Percentiles rank a stretch among this genome's conserved stretches.
Conservation (phyloP, 352 stramenopile genomes). For the Chrysophaeum taylorii region DNA sequence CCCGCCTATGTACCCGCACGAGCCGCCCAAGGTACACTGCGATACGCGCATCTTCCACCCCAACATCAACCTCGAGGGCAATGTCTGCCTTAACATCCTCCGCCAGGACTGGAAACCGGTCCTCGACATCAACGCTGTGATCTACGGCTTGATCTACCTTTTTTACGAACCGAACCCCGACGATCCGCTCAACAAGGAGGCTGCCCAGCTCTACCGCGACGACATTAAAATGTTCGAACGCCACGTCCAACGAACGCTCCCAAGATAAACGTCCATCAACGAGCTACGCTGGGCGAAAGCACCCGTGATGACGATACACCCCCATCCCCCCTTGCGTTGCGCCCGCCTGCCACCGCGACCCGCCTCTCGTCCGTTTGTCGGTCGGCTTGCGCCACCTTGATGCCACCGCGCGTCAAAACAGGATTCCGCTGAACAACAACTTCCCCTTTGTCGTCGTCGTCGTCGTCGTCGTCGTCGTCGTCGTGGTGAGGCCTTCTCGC, state of each 20-base stretch:
- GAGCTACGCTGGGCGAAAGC: too few species aligned
- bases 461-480: too few species aligned
- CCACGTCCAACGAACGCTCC: conserved; percentile 61
- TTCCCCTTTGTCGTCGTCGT: too few species aligned
- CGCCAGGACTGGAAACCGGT: conserved; percentile 96
- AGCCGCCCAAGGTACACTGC: conserved; percentile 92
- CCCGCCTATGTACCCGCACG: conserved; percentile 86
- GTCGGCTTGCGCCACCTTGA: too few species aligned
- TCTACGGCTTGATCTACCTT: conserved; percentile 97
- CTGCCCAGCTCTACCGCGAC: conserved; percentile 87
- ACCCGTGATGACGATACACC: too few species aligned
- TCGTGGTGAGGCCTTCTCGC: too few species aligned
- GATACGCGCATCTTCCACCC: conserved; percentile 96
- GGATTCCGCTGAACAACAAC: too few species aligned
- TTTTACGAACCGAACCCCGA: conserved; percentile 99
- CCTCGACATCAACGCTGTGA: conserved; percentile 97
- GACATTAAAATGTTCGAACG: conserved; percentile 78
- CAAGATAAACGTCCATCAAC: too few species aligned
- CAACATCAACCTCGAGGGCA: conserved; percentile 95
- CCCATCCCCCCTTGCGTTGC: too few species aligned
- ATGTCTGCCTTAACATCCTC: conserved; percentile 90
- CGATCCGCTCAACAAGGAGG: conserved; percentile 94
- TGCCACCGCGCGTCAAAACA: too few species aligned
- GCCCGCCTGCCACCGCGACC: too few species aligned
- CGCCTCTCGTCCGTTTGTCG: too few species aligned